Evolutionary conservation across 768 basidiomycete genomes (phyloP).

Genomic region (Amanita subjunquillea): DNA sequence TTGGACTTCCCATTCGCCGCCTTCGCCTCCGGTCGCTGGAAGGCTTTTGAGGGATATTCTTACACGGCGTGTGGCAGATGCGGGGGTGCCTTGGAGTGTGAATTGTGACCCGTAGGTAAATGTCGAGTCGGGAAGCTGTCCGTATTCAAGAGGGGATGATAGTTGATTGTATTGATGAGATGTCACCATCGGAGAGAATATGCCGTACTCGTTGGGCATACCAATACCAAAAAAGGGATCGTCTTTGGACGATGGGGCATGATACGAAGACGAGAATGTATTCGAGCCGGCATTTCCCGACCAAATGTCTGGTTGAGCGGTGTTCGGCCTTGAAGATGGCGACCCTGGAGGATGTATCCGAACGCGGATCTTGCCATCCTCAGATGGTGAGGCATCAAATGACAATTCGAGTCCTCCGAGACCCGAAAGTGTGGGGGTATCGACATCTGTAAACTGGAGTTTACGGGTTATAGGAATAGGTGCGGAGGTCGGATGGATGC

Average conservation of each 20-base stretch:
- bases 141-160: conserved; percentile 18
- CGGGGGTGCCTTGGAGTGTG: conserved; percentile 20
- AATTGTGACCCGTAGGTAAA: conserved; percentile 29
- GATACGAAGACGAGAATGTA: conserved; percentile 26
- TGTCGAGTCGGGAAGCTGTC: conserved; percentile 18
- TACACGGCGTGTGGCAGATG: conserved; percentile 40
- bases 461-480: conserved; percentile 28
- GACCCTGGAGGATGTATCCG: conserved; percentile 52
- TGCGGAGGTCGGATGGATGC: conserved; percentile 20
- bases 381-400: conserved; percentile 53
- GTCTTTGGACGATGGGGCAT: conserved; percentile 25
- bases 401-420: conserved; percentile 60
- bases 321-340: conserved; percentile 12
- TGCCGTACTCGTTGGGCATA: conserved; percentile 24
- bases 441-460: conserved; percentile 49
- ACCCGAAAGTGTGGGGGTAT: conserved; percentile 33
- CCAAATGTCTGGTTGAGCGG: conserved; percentile 16
- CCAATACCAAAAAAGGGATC: conserved; percentile 57
- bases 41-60: conserved; percentile 58
- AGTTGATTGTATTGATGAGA: conserved; percentile 22
- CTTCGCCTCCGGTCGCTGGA: conserved; percentile 51
- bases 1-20: conserved; percentile 75
- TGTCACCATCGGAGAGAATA: conserved; percentile 25
- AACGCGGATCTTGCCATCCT: conserved; percentile 66
- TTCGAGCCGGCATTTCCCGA: conserved; percentile 11